Base-by-base conservation (phyloP, 2,329 filamentous ascomycete species). In the Kalmusia sp. region DNA sequence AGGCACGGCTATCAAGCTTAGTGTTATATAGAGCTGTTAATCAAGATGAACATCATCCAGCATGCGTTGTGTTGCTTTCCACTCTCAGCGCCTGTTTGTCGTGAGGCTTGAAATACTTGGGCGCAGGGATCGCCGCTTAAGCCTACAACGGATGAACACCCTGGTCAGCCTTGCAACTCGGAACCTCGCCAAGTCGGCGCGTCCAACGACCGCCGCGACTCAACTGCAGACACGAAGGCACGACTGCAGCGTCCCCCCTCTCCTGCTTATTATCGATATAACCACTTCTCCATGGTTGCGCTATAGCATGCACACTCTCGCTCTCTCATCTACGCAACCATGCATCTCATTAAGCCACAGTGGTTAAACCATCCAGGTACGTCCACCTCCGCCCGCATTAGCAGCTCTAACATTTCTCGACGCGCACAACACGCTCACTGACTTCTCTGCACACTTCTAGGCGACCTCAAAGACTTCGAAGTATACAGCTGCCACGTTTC, bases 401-500 rank as follows among this genome's bases (percentile, higher is more conserved):
- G 11, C 17, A 22, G 28, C 41, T 37, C 22, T 24, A 19, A 30
- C 44, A 21, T 12, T n/a, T 12, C 33, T 17, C 33, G 22, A 30
- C 15, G 11, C 31, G 8, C n/a, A 37, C 8, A 30, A 37, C 31
- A 37, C 33, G 33, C 22, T 8, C 31, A 24, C 44, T 47, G 44
- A 47, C 44, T 6, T 21, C 8, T 21, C n/a, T 49, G 45, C 51
- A 49, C 47, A 51, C 63, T 45, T 58, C 52, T 67, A 91, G 90
- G 93, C 73, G 95, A 99, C 80, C 91, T 96, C 75, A 98, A 97
- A 73, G 93, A 98, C 74, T 96, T 96, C 72, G 95, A 99, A 78
- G 93, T 98, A 62, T 99, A 98, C 80, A 96, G 92, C 79, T 98
- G 93, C 76, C 91, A 98, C 81, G 87, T 99, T 61, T 99, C 95